Conservation (phyloP, 78 protist species). For the Bodo saltans region DNA sequence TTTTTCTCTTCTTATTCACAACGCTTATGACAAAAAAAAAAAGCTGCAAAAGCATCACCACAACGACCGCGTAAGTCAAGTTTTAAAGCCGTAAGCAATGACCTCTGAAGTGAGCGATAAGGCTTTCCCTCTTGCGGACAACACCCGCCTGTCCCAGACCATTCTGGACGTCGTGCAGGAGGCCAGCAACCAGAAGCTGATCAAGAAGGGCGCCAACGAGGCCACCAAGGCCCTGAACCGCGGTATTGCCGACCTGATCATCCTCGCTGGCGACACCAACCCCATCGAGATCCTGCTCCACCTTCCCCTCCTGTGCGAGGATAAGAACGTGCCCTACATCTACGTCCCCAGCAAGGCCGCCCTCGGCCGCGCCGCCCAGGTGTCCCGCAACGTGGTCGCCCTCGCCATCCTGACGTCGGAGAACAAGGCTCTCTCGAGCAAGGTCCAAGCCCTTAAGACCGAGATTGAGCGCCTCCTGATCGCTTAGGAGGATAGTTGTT, state of each 20-base stretch:
- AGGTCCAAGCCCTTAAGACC: constrained; percentile 11
- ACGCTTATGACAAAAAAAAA: no score
- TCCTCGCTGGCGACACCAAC: constrained; percentile 97
- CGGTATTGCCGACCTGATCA: constrained; percentile 86
- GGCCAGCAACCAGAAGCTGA: constrained; percentile 81
- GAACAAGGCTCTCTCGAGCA: constrained; percentile 45
- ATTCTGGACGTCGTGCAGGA: constrained; percentile 89
- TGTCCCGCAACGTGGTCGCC: constrained; percentile 92
- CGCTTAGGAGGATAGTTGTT: no score
- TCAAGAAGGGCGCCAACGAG: constrained; percentile 97
- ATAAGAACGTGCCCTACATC: constrained; percentile 97
- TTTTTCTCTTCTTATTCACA: no score
- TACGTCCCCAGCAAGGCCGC: constrained; percentile 88
- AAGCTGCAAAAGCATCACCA: no score
- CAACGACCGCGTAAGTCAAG: no score
- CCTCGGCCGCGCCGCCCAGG: constrained; percentile 97
- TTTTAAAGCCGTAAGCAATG: no score
- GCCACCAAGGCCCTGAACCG: constrained; percentile 97
- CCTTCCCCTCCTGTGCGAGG: constrained; percentile 98
- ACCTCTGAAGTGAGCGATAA: constrained; percentile 40
- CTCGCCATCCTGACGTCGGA: constrained; percentile 76
- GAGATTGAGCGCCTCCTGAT: neutral
- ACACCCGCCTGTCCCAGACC: constrained; percentile 60
- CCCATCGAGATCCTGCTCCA: constrained; percentile 98
- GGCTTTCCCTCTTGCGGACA: constrained; percentile 93